Conservation (phyloP, 345 rosid species). For the Pugionium dolabratum region DNA sequence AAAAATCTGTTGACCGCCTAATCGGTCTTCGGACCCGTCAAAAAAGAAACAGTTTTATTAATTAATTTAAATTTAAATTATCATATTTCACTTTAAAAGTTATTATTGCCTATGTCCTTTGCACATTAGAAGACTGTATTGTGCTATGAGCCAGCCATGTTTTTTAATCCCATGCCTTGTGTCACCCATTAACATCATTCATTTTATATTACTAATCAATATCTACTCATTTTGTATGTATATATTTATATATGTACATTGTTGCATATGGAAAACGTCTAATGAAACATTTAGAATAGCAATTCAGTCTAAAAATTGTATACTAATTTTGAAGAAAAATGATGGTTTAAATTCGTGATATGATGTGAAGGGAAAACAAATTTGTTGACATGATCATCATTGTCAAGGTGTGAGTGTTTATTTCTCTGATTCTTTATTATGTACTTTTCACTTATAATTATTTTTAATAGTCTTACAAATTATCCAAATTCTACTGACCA, state of each 20-base stretch:
- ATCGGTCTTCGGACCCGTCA: slow-evolving; percentile 70
- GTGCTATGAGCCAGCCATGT: slow-evolving; percentile 42
- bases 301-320: too few relatives aligned
- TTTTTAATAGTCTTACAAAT: too few relatives aligned
- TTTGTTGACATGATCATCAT: too few relatives aligned
- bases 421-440: too few relatives aligned
- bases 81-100: slow-evolving; percentile 24
- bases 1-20: slow-evolving; percentile 72
- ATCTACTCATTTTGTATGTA: slow-evolving; percentile 5
- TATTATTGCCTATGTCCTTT: slow-evolving; percentile 37
- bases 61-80: slow-evolving; percentile 4
- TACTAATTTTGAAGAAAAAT: too few relatives aligned
- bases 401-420: too few relatives aligned
- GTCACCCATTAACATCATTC: slow-evolving; percentile 40
- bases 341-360: too few relatives aligned
- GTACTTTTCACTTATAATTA: too few relatives aligned
- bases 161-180: slow-evolving; percentile 43
- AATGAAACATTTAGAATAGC: too few relatives aligned
- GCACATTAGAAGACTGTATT: slow-evolving; percentile 43
- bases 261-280: too few relatives aligned
- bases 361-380: too few relatives aligned
- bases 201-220: slow-evolving; percentile 18
- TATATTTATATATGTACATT: slow-evolving; percentile 6
- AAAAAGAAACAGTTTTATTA: slow-evolving; percentile 43
- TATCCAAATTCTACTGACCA: too few relatives aligned